phyloP scores from a whole-genome alignment of 2,329 filamentous ascomycete genomes.

The Purpureocillium lavendulum region DNA sequence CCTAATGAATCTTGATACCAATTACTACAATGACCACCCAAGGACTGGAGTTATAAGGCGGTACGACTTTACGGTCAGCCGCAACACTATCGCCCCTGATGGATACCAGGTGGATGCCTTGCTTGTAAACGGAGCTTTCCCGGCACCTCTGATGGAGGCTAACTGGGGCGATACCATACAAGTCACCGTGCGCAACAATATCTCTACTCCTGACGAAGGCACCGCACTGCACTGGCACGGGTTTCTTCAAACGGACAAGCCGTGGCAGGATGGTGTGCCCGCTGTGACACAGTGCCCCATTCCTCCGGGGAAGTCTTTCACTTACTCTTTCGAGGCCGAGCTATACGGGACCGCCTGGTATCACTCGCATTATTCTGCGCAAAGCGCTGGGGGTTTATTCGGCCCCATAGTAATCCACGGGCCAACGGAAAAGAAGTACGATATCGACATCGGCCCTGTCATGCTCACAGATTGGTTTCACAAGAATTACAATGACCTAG shows the following conservation, averaged over 20 bases:
- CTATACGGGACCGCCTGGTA: conserved; percentile 51
- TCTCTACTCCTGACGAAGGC: conserved; percentile 41
- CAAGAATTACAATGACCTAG: conserved; percentile 35
- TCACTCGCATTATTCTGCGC: conserved; percentile 51
- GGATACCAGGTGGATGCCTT: conserved; percentile 46
- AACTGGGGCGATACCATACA: conserved; percentile 56
- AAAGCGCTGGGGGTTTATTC: conserved; percentile 50
- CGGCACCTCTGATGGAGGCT: conserved; percentile 59
- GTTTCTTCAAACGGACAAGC: conserved; percentile 37
- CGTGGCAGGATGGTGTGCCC: conserved; percentile 45
- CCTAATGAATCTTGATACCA: conserved; percentile 30
- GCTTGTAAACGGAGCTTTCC: conserved; percentile 57
- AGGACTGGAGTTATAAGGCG: conserved; percentile 45
- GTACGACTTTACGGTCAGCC: conserved; percentile 45
- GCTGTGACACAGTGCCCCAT: conserved; percentile 57
- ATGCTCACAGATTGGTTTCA: conserved; percentile 55
- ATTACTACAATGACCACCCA: conserved; percentile 41
- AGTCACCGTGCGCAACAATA: conserved; percentile 62
- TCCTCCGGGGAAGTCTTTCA: conserved; percentile 47
- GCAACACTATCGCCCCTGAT: conserved; percentile 44
- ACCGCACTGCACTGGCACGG: conserved; percentile 46
- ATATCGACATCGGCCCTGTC: conserved; percentile 53
- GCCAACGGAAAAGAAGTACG: conserved; percentile 39
- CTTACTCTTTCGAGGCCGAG: conserved; percentile 43
- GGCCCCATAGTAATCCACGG: conserved; percentile 57